These are phyloP conservation scores for Aciculoconidium aculeatum DNA, from an alignment of 805 yeast genomes.

Conservation along the genomic window DNA sequence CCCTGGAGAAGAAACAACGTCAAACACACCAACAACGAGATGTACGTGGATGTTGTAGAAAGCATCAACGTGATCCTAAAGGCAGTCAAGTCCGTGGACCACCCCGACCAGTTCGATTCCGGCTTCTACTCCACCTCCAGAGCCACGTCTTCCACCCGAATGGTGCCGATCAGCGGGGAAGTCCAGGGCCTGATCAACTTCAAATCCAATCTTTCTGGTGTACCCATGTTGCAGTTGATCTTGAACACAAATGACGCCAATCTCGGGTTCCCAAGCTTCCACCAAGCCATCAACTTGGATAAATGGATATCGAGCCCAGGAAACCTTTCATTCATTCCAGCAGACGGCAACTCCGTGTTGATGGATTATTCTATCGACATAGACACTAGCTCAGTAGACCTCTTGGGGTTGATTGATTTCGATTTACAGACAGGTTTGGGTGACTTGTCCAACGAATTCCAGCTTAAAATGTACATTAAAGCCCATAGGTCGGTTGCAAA, in stretches of 20 bases:
- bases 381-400: constrained; percentile 12
- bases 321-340: constrained; percentile 68
- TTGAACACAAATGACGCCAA: constrained; percentile 41
- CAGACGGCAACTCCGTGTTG: constrained; percentile 70
- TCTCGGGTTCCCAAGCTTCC: constrained; percentile 59
- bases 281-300: constrained; percentile 56
- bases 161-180: constrained; percentile 43
- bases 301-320: constrained; percentile 47
- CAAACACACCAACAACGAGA: constrained; percentile 73
- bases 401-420: constrained; percentile 50
- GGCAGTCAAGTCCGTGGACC: constrained; percentile 16
- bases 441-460: constrained; percentile 50
- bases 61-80: constrained; percentile 49
- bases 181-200: constrained; percentile 62
- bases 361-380: constrained; percentile 61
- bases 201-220: constrained; percentile 67
- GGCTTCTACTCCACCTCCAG: constrained; percentile 19
- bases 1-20: constrained; percentile 82
- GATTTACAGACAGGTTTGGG: constrained; percentile 55
- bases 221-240: constrained; percentile 61
- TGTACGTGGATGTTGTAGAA: constrained; percentile 80
- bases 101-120: constrained; percentile 14
- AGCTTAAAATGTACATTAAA: constrained; percentile 46
- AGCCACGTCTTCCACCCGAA: constrained; percentile 10
- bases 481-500: constrained; percentile 22